Evolutionary conservation across 768 basidiomycete genomes (phyloP).

Genomic region (Cystoderma amianthinum): DNA sequence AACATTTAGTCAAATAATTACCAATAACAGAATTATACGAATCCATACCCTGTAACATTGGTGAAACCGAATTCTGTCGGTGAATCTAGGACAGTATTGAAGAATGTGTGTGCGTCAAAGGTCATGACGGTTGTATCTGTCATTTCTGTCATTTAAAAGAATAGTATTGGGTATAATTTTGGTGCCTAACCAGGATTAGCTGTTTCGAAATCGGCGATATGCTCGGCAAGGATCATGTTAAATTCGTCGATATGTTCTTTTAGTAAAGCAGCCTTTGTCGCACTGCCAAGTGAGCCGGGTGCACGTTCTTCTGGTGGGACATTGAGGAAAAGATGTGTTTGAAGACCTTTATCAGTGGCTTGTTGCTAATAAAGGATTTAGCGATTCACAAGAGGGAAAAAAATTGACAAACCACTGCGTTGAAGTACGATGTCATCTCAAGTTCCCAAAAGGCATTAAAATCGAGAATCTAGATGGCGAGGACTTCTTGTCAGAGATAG

Average conservation of each 20-base stretch:
- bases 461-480: slow-evolving; percentile 29
- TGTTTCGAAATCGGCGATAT: slow-evolving; percentile 24
- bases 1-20: neutral
- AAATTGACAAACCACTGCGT: slow-evolving; percentile 32
- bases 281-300: slow-evolving; percentile 27
- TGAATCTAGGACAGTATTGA: slow-evolving; percentile 36
- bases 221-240: slow-evolving; percentile 30
- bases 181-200: slow-evolving; percentile 22
- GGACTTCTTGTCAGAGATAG: neutral
- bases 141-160: neutral
- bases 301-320: slow-evolving; percentile 47
- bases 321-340: slow-evolving; percentile 45
- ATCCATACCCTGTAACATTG: slow-evolving; percentile 36
- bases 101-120: slow-evolving; percentile 47
- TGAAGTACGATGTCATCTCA: slow-evolving; percentile 44
- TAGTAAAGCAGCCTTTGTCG: slow-evolving; percentile 25
- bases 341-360: slow-evolving; percentile 35
- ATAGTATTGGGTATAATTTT: neutral
- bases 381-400: neutral
- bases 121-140: slow-evolving; percentile 30
- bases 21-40: neutral
- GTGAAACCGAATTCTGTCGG: slow-evolving; percentile 34
- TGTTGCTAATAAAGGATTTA: slow-evolving; percentile 6
- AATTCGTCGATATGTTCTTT: slow-evolving; percentile 32
- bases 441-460: slow-evolving; percentile 41